These are phyloP conservation scores for Shiraia sp. DNA, from an alignment of 2,329 filamentous ascomycete genomes.

Conservation along the genomic window DNA sequence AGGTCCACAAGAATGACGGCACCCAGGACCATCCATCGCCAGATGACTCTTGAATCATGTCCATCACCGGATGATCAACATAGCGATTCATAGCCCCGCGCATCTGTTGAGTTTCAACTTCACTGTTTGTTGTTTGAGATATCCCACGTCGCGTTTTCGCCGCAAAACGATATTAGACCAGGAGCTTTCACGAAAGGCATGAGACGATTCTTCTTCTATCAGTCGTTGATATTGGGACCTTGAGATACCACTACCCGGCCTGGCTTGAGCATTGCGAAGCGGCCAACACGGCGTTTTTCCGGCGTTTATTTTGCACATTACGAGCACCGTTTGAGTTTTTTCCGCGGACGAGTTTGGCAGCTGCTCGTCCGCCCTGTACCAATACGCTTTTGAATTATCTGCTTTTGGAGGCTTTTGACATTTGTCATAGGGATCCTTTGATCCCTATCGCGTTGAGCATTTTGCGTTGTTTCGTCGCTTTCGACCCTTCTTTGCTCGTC, in stretches of 20 bases:
- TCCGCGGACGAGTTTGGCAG: too few species aligned
- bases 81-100: conserved; percentile 7
- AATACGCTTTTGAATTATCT: conserved; percentile 22
- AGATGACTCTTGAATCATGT: conserved; percentile 47
- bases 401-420: too few species aligned
- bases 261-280: conserved; percentile 7
- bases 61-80: conserved; percentile 31
- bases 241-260: conserved; percentile 26
- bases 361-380: conserved; percentile 37
- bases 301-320: conserved; percentile 24
- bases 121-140: conserved; percentile 39
- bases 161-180: conserved; percentile 29
- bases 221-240: conserved; percentile 33
- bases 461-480: conserved; percentile 8
- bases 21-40: conserved; percentile 52
- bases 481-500: conserved; percentile 20
- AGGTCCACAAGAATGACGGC: conserved; percentile 84
- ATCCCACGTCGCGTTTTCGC: conserved; percentile 40
- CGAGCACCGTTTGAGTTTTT: conserved; percentile 32
- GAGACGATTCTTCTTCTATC: conserved; percentile 37
- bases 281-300: conserved; percentile 21
- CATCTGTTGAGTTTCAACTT: conserved; percentile 15
- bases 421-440: too few species aligned
- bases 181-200: conserved; percentile 25
- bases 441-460: conserved; percentile 3